phyloP scores from a whole-genome alignment of 2,329 filamentous ascomycete species.

The Pestalotiopsis fici region DNA sequence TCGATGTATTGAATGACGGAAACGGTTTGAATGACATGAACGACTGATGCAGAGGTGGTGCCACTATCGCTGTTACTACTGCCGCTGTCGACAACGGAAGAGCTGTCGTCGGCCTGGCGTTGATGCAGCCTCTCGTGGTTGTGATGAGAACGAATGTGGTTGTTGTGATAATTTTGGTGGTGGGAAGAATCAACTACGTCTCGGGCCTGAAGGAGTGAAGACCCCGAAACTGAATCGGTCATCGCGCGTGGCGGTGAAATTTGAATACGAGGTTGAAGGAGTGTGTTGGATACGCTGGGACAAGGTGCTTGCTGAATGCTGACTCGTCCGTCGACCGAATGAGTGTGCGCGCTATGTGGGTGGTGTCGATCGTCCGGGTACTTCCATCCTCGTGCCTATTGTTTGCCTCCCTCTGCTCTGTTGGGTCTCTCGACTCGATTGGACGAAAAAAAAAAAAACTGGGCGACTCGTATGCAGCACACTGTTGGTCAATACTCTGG shows the following conservation, averaged over 20 bases:
- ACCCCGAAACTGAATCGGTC: conserved; percentile 45
- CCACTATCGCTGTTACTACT: conserved; percentile 1
- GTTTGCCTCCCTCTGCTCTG: background rate
- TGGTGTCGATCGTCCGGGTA: conserved; percentile 12
- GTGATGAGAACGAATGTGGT: conserved; percentile 30
- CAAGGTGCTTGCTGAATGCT: conserved; percentile 10
- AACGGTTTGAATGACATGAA: conserved; percentile 55
- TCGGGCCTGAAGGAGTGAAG: conserved; percentile 52
- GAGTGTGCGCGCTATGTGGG: conserved; percentile 11
- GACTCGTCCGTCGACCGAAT: conserved; percentile 19
- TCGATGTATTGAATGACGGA: conserved; percentile 57
- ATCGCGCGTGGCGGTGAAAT: conserved; percentile 43
- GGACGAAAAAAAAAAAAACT: background rate
- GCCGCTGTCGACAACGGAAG: background rate
- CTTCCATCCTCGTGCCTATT: conserved; percentile 6
- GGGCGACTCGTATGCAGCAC: background rate
- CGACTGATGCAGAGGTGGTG: conserved; percentile 19
- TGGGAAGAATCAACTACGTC: conserved; percentile 21
- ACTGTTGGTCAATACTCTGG: background rate
- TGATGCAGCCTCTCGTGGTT: conserved; percentile 10
- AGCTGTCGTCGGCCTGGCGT: conserved; percentile 1
- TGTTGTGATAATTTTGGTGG: conserved; percentile 31
- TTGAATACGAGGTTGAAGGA: conserved; percentile 33
- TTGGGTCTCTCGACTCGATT: background rate
- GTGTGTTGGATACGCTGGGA: conserved; percentile 24